Conservation (phyloP, 2,329 filamentous ascomycete species). For the Pestalotiopsis sp. region DNA sequence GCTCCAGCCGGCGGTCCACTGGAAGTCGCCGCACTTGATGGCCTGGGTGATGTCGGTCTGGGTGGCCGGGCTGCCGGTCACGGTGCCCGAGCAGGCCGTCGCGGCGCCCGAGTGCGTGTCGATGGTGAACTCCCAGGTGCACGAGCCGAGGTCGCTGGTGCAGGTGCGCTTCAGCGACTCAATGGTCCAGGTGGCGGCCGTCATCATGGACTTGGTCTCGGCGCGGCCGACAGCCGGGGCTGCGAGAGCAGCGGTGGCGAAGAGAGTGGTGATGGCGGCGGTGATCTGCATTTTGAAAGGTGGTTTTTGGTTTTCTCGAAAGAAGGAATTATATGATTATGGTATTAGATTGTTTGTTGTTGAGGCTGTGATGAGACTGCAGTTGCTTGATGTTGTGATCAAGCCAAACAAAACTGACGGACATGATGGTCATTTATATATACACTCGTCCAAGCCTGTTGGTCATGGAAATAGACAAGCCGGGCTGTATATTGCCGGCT, state of each 20-base stretch:
- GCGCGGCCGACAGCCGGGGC: constrained; percentile 3
- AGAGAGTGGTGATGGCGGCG: constrained; percentile 10
- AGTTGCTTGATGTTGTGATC: neutral
- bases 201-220: constrained; percentile 14
- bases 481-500: neutral
- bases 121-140: constrained; percentile 42
- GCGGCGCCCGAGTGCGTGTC: constrained; percentile 29
- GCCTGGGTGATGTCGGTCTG: constrained; percentile 37
- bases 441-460: neutral
- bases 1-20: constrained; percentile 55
- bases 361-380: neutral
- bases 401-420: neutral
- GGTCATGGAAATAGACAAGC: neutral
- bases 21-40: constrained; percentile 46
- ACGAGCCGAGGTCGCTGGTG: constrained; percentile 34
- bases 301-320: neutral
- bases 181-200: constrained; percentile 40
- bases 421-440: neutral
- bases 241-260: constrained; percentile 12
- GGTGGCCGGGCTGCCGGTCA: constrained; percentile 29
- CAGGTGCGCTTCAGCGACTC: constrained; percentile 37
- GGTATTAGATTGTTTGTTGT: neutral
- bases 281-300: constrained; percentile 12
- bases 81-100: constrained; percentile 39
- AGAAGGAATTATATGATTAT: neutral